Evolutionary conservation across 345 rosid species (phyloP), one percentile per base, ranked within the genome.

Genomic region (Cardiospermum halicacabum): DNA sequence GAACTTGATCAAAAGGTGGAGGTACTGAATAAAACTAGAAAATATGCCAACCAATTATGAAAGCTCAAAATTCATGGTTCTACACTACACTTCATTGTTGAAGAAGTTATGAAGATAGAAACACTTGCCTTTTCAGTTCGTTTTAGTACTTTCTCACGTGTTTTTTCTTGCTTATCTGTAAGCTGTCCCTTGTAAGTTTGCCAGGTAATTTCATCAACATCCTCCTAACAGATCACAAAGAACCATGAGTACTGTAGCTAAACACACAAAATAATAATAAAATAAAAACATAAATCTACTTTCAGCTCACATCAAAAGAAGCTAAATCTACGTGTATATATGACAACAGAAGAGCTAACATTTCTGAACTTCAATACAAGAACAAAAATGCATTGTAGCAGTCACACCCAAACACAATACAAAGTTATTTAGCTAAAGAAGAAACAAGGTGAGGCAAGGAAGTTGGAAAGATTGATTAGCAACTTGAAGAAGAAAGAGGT

Each of bases 121-220:
- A 7, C 10, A 56, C 80, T 71, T 56, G 79, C 96, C 88, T 91
- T 89, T 77, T 88, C 92, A 68, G 80, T 74, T 69, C 97, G 82
- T 77, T 91, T 94, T 67, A 87, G 24, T 54, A 94, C 75, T 81
- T 89, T 91, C 18, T 89, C 96, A 49, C 85, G 86, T 54, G 97
- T 91, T 81, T 91, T 94, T 69, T 87, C 97, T 77, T 94, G 97
- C 84, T 85, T 94, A 66, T 93, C 93, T 0, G 96, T 94, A 66
- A 94, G 99, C 77, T 85, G 84, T 62, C 97, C 99, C 59, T 65
- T 87, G 85, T 85, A 91, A 58, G 86, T 94, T 78, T 94, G 97
- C 99, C 99, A 91, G 39, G 96, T 91, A 50, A 94, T 66, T 82
- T 87, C 97, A 66, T 94, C 96, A 47, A 40, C 73, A 60, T 91